Conservation (phyloP, 352 stramenopile genomes). For the Thraustochytrium striatum region DNA sequence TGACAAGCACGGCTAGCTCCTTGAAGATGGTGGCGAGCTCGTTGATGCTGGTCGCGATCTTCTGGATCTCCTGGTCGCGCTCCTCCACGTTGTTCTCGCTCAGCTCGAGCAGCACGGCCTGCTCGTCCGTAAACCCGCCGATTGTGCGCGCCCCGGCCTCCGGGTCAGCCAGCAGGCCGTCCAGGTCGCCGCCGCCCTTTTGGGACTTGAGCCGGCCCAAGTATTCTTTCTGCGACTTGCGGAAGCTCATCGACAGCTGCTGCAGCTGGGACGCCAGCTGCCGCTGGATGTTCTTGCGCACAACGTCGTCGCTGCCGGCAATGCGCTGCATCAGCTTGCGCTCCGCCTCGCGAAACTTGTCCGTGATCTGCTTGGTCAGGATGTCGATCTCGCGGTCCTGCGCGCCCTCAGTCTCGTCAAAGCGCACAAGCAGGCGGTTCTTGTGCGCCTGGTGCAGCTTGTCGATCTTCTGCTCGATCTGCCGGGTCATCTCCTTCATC, state of each 20-base stretch:
- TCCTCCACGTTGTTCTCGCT: constrained; percentile 65
- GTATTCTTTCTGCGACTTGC: constrained; percentile 97
- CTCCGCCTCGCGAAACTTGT: constrained; percentile 47
- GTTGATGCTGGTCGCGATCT: constrained; percentile 98
- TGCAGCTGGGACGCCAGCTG: constrained; percentile 89
- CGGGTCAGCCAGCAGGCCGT: constrained; percentile 45
- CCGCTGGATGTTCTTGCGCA: constrained; percentile 64
- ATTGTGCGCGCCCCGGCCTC: constrained; percentile 41
- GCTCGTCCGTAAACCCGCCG: constrained; percentile 82
- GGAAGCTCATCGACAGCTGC: constrained; percentile 89
- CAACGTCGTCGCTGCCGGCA: constrained; percentile 46
- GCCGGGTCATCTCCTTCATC: constrained; percentile 42
- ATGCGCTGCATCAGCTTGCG: constrained; percentile 51
- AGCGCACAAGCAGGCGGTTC: constrained; percentile 47
- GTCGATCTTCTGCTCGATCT: constrained; percentile 47
- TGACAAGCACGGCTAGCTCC: constrained; percentile 97
- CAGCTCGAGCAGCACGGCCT: constrained; percentile 93
- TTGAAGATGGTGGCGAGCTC: constrained; percentile 99
- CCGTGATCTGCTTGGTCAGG: constrained; percentile 48
- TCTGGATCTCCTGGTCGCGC: constrained; percentile 88
- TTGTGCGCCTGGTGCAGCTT: constrained; percentile 51
- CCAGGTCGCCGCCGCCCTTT: constrained; percentile 76
- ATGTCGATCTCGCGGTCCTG: constrained; percentile 51
- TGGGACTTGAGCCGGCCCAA: constrained; percentile 89
- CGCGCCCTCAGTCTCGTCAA: constrained; percentile 51